Evolutionary conservation across 1,284 basidiomycete genomes (phyloP).

Genomic region (Fistulina hepatica): DNA sequence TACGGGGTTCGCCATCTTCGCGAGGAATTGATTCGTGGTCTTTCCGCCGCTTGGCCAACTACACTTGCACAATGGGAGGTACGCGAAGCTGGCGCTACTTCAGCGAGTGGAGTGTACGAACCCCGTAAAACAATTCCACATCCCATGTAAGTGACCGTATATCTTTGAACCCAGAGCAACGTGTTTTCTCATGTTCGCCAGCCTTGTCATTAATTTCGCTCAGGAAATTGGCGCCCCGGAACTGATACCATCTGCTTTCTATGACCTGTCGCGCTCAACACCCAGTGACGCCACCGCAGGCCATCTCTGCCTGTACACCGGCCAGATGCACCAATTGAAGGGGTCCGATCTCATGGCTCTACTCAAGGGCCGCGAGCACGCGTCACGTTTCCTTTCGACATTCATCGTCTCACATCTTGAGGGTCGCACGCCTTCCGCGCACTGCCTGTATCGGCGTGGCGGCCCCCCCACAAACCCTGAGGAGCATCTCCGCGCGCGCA

Average conservation of each 20-base stretch:
- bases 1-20: constrained; percentile 48
- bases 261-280: constrained; percentile 60
- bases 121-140: constrained; percentile 46
- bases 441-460: constrained; percentile 40
- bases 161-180: constrained; percentile 4
- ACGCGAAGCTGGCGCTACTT: constrained; percentile 43
- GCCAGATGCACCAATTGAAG: constrained; percentile 34
- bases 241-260: constrained; percentile 59
- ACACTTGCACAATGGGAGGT: constrained; percentile 50
- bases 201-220: constrained; percentile 56
- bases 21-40: constrained; percentile 38
- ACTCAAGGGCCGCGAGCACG: constrained; percentile 56
- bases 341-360: constrained; percentile 44
- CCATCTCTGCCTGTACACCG: constrained; percentile 21
- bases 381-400: constrained; percentile 59
- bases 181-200: constrained; percentile 12
- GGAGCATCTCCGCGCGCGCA: constrained; percentile 28
- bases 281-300: constrained; percentile 30
- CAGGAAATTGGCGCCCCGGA: constrained; percentile 43
- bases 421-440: constrained; percentile 38
- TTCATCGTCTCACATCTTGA: constrained; percentile 64
- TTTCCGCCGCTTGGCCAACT: constrained; percentile 46
- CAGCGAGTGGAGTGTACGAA: constrained; percentile 38
- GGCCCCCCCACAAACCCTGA: too few species aligned
- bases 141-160: constrained; percentile 41